These are phyloP conservation scores for Rubroboletus satanas DNA, from an alignment of 768 basidiomycete species.

Conservation along the genomic window DNA sequence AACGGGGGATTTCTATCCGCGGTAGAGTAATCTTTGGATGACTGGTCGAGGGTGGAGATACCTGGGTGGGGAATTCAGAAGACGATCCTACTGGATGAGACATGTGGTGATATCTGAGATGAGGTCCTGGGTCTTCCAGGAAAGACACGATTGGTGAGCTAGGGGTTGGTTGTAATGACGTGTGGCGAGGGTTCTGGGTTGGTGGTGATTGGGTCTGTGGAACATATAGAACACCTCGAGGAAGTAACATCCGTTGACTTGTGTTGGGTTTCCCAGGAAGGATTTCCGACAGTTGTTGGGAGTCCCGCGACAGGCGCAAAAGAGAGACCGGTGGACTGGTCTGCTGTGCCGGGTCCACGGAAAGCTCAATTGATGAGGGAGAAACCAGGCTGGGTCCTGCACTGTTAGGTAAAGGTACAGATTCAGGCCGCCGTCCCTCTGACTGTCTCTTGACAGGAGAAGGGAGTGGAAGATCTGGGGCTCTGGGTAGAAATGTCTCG, in stretches of 20 bases:
- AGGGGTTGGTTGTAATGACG: neutral
- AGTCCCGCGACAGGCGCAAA: neutral
- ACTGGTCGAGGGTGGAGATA: slow-evolving; percentile 7
- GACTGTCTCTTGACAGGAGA: neutral
- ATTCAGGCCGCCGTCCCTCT: neutral
- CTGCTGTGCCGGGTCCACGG: neutral
- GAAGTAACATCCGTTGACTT: neutral
- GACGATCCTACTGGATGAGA: neutral
- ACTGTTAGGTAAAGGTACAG: neutral
- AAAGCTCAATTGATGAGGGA: neutral
- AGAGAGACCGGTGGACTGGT: neutral
- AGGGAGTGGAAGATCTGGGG: slow-evolving; percentile 27
- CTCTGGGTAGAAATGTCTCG: slow-evolving; percentile 24
- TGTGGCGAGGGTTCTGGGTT: slow-evolving; percentile 16
- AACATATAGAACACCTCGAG: neutral
- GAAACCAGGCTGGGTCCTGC: neutral
- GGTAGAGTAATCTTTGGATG: slow-evolving; percentile 2
- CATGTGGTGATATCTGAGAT: slow-evolving; percentile 2
- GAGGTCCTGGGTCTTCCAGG: slow-evolving; percentile 12
- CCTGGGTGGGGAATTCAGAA: neutral
- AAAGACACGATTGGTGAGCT: slow-evolving; percentile 18
- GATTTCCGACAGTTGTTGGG: slow-evolving; percentile 1
- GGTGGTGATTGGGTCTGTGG: neutral
- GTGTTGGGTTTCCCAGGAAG: neutral
- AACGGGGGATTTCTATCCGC: neutral